Evolutionary conservation across 768 basidiomycete genomes (phyloP).

Genomic region (Leccinum arenicola): DNA sequence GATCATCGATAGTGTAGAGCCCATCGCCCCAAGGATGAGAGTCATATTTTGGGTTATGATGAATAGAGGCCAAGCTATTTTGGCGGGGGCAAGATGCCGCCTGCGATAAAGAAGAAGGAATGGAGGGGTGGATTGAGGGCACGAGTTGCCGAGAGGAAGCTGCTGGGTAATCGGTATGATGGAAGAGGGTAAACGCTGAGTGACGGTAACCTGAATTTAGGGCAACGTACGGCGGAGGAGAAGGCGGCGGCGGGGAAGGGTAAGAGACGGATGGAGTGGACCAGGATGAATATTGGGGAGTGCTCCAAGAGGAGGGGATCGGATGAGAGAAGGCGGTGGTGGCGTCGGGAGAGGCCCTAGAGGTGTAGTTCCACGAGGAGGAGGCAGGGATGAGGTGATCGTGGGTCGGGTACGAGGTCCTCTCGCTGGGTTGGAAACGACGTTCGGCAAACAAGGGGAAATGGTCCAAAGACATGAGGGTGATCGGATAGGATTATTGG

Average conservation of each 20-base stretch:
- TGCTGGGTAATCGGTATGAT: constrained; percentile 20
- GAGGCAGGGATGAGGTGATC: constrained; percentile 22
- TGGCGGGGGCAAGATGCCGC: constrained; percentile 19
- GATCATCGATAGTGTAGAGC: constrained; percentile 34
- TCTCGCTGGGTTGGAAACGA: constrained; percentile 30
- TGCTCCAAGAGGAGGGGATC: constrained; percentile 21
- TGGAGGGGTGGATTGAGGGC: constrained; percentile 12
- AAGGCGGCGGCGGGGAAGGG: constrained; percentile 21
- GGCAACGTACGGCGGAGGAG: constrained; percentile 25
- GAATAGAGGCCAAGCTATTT: constrained; percentile 15
- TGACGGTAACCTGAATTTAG: constrained; percentile 24
- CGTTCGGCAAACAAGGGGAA: constrained; percentile 32
- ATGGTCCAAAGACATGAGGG: constrained; percentile 33
- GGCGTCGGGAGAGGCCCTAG: constrained; percentile 23
- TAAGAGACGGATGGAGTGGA: constrained; percentile 17
- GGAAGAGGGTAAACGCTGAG: constrained; percentile 17
- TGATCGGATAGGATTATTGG: constrained; percentile 1
- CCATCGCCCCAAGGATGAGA: constrained; percentile 28
- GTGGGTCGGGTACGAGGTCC: constrained; percentile 21
- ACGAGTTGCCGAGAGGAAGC: constrained; percentile 21
- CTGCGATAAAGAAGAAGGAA: constrained; percentile 20
- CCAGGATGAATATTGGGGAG: constrained; percentile 15
- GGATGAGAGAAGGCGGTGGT: constrained; percentile 13
- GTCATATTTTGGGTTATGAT: constrained; percentile 21
- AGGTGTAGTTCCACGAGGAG: constrained; percentile 26